These are phyloP conservation scores for Blastomyces parvus DNA, from an alignment of 2,329 filamentous ascomycete species.

Conservation along the genomic window DNA sequence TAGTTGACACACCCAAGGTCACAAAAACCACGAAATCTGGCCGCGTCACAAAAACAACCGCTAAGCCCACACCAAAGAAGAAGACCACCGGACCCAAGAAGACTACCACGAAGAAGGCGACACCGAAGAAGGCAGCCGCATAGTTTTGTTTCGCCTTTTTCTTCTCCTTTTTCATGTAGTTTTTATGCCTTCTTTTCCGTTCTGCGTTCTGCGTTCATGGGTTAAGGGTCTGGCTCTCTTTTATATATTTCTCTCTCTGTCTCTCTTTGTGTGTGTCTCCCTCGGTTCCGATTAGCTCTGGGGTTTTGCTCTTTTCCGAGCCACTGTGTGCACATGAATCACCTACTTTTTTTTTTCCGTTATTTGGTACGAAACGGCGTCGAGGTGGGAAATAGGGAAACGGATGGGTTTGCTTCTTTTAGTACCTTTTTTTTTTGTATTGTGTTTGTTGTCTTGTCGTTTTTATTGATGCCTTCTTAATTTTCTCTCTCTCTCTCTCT, in stretches of 20 bases:
- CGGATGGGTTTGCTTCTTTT: slow-evolving; percentile 14
- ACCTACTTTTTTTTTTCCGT: not conserved
- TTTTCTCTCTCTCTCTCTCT: too few relatives aligned
- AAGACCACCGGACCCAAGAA: slow-evolving; percentile 38
- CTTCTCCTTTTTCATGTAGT: slow-evolving; percentile 20
- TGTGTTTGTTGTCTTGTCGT: not conserved
- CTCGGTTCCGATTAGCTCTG: slow-evolving; percentile 9
- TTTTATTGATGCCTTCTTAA: slow-evolving; percentile 14
- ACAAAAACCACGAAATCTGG: slow-evolving; percentile 79
- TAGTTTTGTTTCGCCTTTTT: slow-evolving; percentile 17
- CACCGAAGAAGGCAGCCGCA: slow-evolving; percentile 36
- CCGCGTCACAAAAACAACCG: slow-evolving; percentile 62
- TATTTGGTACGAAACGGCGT: slow-evolving; percentile 12
- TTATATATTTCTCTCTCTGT: slow-evolving; percentile 5
- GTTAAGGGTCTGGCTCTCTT: slow-evolving; percentile 4
- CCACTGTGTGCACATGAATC: not conserved
- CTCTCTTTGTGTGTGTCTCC: not conserved
- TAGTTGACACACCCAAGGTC: slow-evolving; percentile 59
- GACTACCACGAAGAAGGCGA: slow-evolving; percentile 31
- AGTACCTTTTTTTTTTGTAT: slow-evolving; percentile 20
- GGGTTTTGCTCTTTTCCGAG: not conserved
- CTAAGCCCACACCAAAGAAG: slow-evolving; percentile 36
- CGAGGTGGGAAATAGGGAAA: slow-evolving; percentile 8
- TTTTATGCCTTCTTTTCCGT: slow-evolving; percentile 23
- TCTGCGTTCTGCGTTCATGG: slow-evolving; percentile 17